phyloP scores from a whole-genome alignment of 2,329 filamentous ascomycete species.

The Fusarium stilboides region DNA sequence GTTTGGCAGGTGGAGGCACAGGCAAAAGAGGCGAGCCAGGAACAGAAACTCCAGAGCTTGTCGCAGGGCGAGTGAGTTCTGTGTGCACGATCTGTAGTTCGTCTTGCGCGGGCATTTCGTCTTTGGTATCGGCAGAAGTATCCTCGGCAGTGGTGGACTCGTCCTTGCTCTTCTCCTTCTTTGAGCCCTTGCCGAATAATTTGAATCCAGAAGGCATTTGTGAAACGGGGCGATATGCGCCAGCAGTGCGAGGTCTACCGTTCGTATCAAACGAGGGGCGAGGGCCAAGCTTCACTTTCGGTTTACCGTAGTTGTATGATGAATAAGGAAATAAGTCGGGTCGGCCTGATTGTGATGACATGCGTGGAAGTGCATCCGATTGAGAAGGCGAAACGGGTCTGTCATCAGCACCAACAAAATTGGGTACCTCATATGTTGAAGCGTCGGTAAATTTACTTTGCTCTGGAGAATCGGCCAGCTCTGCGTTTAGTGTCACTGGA shows the following conservation, averaged over 20 bases:
- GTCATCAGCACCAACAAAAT: constrained; percentile 64
- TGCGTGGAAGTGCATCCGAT: constrained; percentile 62
- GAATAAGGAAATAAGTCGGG: constrained; percentile 66
- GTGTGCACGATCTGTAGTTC: constrained; percentile 45
- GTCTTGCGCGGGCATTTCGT: constrained; percentile 55
- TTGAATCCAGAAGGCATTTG: constrained; percentile 87
- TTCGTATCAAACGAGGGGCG: constrained; percentile 80
- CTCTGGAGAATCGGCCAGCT: constrained; percentile 66
- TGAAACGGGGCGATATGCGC: constrained; percentile 79
- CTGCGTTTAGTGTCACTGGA: constrained; percentile 66
- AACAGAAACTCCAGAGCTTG: constrained; percentile 63
- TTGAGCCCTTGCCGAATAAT: constrained; percentile 71
- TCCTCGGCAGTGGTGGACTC: constrained; percentile 52
- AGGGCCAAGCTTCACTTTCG: constrained; percentile 91
- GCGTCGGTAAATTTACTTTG: constrained; percentile 64
- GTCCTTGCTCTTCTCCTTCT: constrained; percentile 59
- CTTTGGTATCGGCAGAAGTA: constrained; percentile 57
- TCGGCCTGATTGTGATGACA: constrained; percentile 68
- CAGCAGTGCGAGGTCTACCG: constrained; percentile 73
- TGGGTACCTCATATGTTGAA: constrained; percentile 65
- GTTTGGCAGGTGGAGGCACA: constrained; percentile 61
- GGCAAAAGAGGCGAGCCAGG: constrained; percentile 57
- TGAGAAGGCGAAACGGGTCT: constrained; percentile 62
- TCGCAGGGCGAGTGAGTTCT: constrained; percentile 56
- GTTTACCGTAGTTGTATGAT: constrained; percentile 71